phyloP scores from a whole-genome alignment of 73 alveolate species.

The Halteria grandinella region DNA sequence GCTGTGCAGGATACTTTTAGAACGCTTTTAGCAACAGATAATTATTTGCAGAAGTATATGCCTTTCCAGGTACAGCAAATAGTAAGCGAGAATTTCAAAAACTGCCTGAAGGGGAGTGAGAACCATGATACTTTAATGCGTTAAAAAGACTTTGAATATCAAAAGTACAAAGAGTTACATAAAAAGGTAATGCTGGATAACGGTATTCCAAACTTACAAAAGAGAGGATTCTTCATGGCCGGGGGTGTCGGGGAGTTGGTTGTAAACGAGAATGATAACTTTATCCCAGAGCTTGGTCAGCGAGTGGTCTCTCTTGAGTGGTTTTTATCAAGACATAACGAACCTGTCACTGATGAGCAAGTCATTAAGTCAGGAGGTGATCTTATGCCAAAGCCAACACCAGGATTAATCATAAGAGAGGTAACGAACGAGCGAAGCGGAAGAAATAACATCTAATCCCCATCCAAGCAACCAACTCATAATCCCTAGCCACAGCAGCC shows the following conservation, averaged over 20 bases:
- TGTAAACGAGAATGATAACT: constrained; percentile 4
- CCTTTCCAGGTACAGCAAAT: constrained; percentile 61
- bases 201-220: constrained; percentile 39
- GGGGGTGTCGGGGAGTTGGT: neutral
- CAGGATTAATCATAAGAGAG: neutral
- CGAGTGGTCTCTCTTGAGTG: constrained; percentile 1
- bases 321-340: constrained; percentile 8
- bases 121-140: constrained; percentile 13
- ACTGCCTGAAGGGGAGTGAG: constrained; percentile 24
- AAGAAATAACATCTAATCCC: neutral
- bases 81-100: constrained; percentile 51
- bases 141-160: constrained; percentile 58
- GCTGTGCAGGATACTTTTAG: constrained; percentile 26
- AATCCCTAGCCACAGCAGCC: neutral
- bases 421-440: neutral
- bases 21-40: constrained; percentile 56
- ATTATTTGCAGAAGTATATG: constrained; percentile 67
- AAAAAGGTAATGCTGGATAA: constrained; percentile 30
- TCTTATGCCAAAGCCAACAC: neutral
- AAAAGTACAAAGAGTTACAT: constrained; percentile 47
- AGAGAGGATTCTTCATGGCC: constrained; percentile 11
- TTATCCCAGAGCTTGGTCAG: neutral
- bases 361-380: neutral
- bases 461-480: neutral
- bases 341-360: neutral